phyloP scores from a whole-genome alignment of 306 rosid genomes.

The Begonia loranthoides region DNA sequence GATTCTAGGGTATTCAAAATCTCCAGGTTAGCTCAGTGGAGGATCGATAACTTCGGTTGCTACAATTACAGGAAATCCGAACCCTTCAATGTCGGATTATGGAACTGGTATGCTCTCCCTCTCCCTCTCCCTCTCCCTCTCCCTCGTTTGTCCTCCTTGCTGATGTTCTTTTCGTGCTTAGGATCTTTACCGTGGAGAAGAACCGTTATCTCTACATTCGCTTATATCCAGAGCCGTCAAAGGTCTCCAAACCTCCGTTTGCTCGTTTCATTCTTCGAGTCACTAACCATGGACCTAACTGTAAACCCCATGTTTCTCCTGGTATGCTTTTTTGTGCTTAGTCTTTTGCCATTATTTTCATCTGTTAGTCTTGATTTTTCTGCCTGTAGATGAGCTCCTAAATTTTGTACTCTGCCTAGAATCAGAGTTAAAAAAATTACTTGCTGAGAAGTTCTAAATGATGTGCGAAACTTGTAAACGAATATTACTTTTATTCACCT shows the following conservation, averaged over 20 bases:
- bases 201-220: slow-evolving; percentile 51
- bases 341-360: too few species aligned
- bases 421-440: too few species aligned
- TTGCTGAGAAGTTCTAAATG: too few species aligned
- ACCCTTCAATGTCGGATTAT: slow-evolving; percentile 72
- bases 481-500: too few species aligned
- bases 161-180: slow-evolving; percentile 10
- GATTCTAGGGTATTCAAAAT: slow-evolving; percentile 59
- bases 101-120: slow-evolving; percentile 54
- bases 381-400: too few species aligned
- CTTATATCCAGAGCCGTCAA: slow-evolving; percentile 69
- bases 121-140: neutral
- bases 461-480: too few species aligned
- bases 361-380: too few species aligned
- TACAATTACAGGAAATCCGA: slow-evolving; percentile 57
- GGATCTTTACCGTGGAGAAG: slow-evolving; percentile 60
- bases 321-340: slow-evolving; percentile 18
- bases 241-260: slow-evolving; percentile 51
- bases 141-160: neutral
- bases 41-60: slow-evolving; percentile 60
- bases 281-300: slow-evolving; percentile 37
- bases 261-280: slow-evolving; percentile 67
- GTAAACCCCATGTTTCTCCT: slow-evolving; percentile 49
- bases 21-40: slow-evolving; percentile 76
- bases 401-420: too few species aligned